Base-by-base conservation (phyloP, 441 rosid genomes). In the Geranium incanum region DNA sequence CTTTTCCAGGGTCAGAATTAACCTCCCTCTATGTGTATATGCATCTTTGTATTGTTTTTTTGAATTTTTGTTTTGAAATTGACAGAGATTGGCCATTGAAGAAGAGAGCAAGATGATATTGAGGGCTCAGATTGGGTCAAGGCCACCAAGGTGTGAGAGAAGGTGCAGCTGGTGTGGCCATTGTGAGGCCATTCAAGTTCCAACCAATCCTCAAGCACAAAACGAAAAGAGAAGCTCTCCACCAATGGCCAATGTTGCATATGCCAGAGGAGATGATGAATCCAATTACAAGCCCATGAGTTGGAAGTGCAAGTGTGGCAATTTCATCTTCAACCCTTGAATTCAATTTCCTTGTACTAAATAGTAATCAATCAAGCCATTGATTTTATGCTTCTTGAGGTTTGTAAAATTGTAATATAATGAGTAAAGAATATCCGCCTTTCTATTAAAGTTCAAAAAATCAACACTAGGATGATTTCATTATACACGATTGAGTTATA, bases 221-320 rank as follows among this genome's bases (percentile, higher is more conserved):
- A 6, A 3, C 12, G 12, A 5, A 5, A 33, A 66, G 21, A 41
- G 41, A 16, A 15, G 59, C 18, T 63, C 71, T n/a, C 18, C 68
- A 36, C 36, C 68, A 60, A 52, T 50, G 59, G 59, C 59, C 59
- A 50, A 50, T n/a, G 16, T 50, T 50, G 59, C 72, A 5, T n/a
- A 33, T 41, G 63, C 50, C 7, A 60, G 68, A 66, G 70, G 36
- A 7, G 78, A 75, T 28, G 71, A 33, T n/a, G 19, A 55, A 55
- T 70, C 78, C 60, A 75, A 75, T 68, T 75, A 75, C 71, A 75
- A 70, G 74, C 78, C 78, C 48, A 41, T 75, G 38, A 71, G 74
- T 60, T 75, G 78, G 78, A 75, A 75, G 48, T 75, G 78, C 78
- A 45, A 68, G 68, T 75, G 78, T 36, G 71, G 78, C 50, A 70